phyloP scores from a whole-genome alignment of 2,329 filamentous ascomycete genomes.

The Alternaria metachromatica region DNA sequence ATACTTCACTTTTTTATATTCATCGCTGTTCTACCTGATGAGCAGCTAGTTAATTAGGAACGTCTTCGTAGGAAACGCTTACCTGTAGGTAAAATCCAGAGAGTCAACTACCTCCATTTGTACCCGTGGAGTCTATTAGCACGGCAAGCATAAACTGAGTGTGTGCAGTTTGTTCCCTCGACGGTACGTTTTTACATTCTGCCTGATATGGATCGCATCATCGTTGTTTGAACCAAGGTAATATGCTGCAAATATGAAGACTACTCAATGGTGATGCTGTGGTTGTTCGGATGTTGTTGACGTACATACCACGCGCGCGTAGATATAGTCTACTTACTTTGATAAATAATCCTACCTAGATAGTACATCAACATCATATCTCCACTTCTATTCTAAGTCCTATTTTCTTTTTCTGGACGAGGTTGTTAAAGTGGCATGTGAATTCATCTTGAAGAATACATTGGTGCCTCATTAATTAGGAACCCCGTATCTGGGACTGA shows the following conservation, averaged over 20 bases:
- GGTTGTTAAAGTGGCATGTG: constrained; percentile 50
- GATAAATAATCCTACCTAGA: constrained; percentile 10
- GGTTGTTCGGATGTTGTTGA: constrained; percentile 54
- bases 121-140: constrained; percentile 41
- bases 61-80: too few relatives aligned
- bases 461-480: constrained; percentile 48
- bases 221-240: constrained; percentile 47
- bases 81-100: constrained; percentile 46
- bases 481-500: constrained; percentile 51
- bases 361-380: constrained; percentile 39
- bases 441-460: constrained; percentile 43
- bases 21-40: too few relatives aligned
- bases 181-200: constrained; percentile 52
- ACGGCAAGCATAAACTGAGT: constrained; percentile 51
- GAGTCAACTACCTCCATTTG: constrained; percentile 50
- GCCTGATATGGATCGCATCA: constrained; percentile 20
- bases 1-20: too few relatives aligned
- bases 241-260: constrained; percentile 19
- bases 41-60: too few relatives aligned
- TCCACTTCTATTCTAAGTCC: constrained; percentile 56
- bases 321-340: constrained; percentile 35
- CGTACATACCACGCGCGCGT: constrained; percentile 59
- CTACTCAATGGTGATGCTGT: not conserved
- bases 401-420: constrained; percentile 49
- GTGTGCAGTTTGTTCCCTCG: constrained; percentile 50